These are phyloP conservation scores for Acrocalymma vagum DNA, from an alignment of 2,329 filamentous ascomycete genomes.

Conservation along the genomic window DNA sequence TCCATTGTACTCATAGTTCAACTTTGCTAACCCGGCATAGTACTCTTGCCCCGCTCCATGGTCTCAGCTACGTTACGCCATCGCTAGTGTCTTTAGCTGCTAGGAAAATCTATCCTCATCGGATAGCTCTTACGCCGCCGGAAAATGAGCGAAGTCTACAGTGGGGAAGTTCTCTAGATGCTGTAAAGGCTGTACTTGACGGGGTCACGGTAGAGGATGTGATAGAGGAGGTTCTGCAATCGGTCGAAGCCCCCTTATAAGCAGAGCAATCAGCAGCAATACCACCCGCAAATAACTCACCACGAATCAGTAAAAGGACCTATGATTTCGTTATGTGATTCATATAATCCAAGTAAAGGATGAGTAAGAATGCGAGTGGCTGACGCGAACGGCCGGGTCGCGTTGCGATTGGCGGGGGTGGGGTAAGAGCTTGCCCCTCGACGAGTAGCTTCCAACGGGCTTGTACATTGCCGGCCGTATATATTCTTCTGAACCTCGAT, in stretches of 20 bases:
- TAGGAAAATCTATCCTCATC: constrained; percentile 87
- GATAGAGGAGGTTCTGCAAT: constrained; percentile 65
- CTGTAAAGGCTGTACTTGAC: constrained; percentile 73
- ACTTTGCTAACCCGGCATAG: constrained; percentile 48
- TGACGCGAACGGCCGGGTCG: constrained; percentile 28
- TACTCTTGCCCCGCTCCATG: constrained; percentile 82
- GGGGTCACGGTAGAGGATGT: constrained; percentile 64
- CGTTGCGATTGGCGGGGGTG: constrained; percentile 27
- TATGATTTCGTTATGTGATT: constrained; percentile 2
- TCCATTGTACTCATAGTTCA: not conserved
- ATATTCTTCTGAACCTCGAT: constrained; percentile 1
- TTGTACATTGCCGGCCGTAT: too few species aligned
- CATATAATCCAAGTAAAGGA: constrained; percentile 9
- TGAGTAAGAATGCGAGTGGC: constrained; percentile 36
- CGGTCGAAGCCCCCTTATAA: constrained; percentile 65
- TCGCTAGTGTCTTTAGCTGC: constrained; percentile 83
- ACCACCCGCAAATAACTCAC: constrained; percentile 2
- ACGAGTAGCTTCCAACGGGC: constrained; percentile 13
- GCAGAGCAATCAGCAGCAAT: not conserved
- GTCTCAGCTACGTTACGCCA: constrained; percentile 81
- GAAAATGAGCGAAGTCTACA: constrained; percentile 86
- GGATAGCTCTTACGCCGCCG: constrained; percentile 74
- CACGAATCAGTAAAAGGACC: constrained; percentile 1
- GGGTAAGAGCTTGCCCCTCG: constrained; percentile 30
- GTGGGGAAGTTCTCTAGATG: constrained; percentile 83